Conservation (phyloP, 148 eudicot species). For the Camellia lanceoleosa region DNA sequence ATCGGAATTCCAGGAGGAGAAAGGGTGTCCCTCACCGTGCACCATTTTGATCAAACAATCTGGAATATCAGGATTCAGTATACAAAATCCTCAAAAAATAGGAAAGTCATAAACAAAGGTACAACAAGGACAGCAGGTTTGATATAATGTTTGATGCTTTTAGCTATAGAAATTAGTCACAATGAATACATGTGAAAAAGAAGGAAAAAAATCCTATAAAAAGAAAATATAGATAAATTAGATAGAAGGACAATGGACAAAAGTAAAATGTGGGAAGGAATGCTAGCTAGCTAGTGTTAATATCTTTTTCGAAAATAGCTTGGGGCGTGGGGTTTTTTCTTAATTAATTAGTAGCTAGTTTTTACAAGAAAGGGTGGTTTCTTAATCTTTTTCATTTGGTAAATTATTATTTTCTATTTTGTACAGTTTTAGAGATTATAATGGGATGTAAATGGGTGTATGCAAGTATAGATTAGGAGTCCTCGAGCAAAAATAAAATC, state of each 20-base stretch:
- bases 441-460: too few species aligned
- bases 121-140: background rate
- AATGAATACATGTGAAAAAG: background rate
- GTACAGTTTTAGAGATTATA: too few species aligned
- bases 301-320: too few species aligned
- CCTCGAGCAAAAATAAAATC: too few species aligned
- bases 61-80: background rate
- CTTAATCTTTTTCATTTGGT: too few species aligned
- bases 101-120: background rate
- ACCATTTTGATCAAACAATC: conserved; percentile 24
- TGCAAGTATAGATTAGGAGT: too few species aligned
- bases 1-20: conserved; percentile 38
- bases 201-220: background rate
- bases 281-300: background rate
- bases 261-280: background rate
- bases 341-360: too few species aligned
- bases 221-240: background rate
- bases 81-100: background rate
- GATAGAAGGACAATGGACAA: background rate
- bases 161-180: background rate
- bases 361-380: too few species aligned
- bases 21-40: conserved; percentile 50
- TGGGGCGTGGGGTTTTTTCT: too few species aligned
- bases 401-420: too few species aligned
- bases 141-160: background rate